phyloP scores from a whole-genome alignment of 2,329 filamentous ascomycete genomes.

The Sclerotinia glacialis region DNA sequence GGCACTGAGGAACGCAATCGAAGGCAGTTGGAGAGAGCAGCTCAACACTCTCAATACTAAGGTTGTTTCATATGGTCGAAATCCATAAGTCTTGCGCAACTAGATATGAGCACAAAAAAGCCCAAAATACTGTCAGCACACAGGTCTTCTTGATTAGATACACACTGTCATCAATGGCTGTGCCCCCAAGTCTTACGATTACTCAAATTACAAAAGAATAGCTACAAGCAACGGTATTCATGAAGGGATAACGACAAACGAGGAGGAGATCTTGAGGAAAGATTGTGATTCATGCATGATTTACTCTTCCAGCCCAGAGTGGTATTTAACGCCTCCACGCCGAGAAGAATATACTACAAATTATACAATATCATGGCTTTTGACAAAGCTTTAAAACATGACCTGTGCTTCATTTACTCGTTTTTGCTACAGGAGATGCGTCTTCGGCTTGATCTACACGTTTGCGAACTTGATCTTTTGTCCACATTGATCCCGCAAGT shows the following conservation, averaged over 20 bases:
- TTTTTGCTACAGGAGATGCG: conserved; percentile 27
- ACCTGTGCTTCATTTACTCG: conserved; percentile 23
- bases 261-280: neutral
- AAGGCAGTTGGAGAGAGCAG: neutral
- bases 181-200: neutral
- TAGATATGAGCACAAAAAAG: neutral
- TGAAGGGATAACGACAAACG: neutral
- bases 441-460: conserved; percentile 27
- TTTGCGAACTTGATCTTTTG: conserved; percentile 33
- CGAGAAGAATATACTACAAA: conserved; percentile 17
- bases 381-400: neutral
- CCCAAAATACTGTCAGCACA: neutral
- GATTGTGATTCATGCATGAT: conserved; percentile 10
- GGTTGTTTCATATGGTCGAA: neutral
- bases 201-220: neutral
- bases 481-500: conserved; percentile 40
- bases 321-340: conserved; percentile 19
- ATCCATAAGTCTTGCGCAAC: neutral
- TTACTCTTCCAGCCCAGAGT: conserved; percentile 8
- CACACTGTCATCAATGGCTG: neutral
- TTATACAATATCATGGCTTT: neutral
- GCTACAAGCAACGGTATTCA: neutral
- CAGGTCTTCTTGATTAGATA: neutral
- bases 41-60: neutral
- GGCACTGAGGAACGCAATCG: neutral